Evolutionary conservation across 2,329 filamentous ascomycete genomes (phyloP).

Genomic region (Nemania bipapillata): DNA sequence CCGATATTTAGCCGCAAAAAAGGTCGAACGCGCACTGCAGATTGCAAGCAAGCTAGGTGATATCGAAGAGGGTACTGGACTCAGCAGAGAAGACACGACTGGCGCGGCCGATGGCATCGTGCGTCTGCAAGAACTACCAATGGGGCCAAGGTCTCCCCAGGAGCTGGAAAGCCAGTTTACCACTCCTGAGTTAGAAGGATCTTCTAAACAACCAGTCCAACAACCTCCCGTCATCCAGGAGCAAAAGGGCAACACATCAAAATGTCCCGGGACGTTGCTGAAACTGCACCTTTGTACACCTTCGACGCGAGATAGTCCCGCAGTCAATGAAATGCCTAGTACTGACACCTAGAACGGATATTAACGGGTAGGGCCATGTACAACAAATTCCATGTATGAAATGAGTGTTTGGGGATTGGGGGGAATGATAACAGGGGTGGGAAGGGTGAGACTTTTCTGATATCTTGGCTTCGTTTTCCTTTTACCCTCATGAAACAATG

Average conservation of each 20-base stretch:
- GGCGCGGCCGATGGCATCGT: background rate
- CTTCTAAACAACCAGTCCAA: background rate
- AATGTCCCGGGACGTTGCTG: background rate
- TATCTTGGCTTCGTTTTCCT: background rate
- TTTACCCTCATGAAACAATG: background rate
- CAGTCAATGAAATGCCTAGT: background rate
- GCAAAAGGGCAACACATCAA: background rate
- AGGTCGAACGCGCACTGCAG: background rate
- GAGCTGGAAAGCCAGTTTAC: background rate
- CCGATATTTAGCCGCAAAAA: background rate
- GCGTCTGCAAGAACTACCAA: background rate
- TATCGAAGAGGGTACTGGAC: too few species aligned
- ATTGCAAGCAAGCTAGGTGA: background rate
- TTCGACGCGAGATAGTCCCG: background rate
- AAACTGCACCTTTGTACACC: background rate
- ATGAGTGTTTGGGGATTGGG: background rate
- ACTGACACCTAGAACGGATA: background rate
- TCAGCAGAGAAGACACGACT: background rate
- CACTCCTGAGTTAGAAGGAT: background rate
- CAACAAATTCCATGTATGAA: background rate
- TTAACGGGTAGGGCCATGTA: background rate
- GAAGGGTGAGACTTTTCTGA: background rate
- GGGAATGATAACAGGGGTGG: background rate
- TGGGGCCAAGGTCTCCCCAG: background rate
- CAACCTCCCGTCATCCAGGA: background rate